Base-by-base conservation (phyloP, 2,329 filamentous ascomycete genomes). In the Colletotrichum sp. region DNA sequence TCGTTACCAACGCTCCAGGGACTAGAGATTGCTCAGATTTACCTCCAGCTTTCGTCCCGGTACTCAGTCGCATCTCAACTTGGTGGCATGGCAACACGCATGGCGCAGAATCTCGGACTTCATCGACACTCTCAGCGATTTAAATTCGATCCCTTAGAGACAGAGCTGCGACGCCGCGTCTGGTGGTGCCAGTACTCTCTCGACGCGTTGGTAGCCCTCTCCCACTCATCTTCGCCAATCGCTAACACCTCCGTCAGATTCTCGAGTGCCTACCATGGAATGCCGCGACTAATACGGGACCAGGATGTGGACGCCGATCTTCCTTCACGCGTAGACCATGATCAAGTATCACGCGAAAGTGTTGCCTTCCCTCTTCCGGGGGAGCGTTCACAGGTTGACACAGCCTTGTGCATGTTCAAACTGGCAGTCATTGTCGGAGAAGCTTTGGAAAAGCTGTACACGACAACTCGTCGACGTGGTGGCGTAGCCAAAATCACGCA, bases 131-230 rank as follows among this genome's bases (percentile, higher is more conserved):
- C 79, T 3, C 77, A 79, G 26, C 74, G 80, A 4, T 81, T 81
- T 75, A 81, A 78, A 14, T 81, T 80, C 12, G 77, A 80, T 7
- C 79, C 80, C 2, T 72, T 80, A 4, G 79, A 81, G 32, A 81
- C 79, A 1, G 79, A 81, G 18, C 67, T 81, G 2, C 61, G 80
- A 34, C 75, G 79, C 5, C 73, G 79, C 7, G 75, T 77, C 5
- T 81, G 80, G 79, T 81, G 79, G 80, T 80, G 79, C 7, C 79
- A 81, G 26, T 81, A 80, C 58, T 76, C 79, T 4, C 76, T 81
- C 7, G 80, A 81, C 24, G 62, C 75, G 79, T 81, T 68, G 18
- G 79, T 64, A 9, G 8, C 26, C 12, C 18, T 7, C 24, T 13
- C 4, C 6, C 26, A 4, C 6, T 32, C 7, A 36, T 4, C 24